Evolutionary conservation across 495 filamentous ascomycete genomes (phyloP), one percentile per base, ranked within the genome.

Genomic region (Penicillium malachiteum): DNA sequence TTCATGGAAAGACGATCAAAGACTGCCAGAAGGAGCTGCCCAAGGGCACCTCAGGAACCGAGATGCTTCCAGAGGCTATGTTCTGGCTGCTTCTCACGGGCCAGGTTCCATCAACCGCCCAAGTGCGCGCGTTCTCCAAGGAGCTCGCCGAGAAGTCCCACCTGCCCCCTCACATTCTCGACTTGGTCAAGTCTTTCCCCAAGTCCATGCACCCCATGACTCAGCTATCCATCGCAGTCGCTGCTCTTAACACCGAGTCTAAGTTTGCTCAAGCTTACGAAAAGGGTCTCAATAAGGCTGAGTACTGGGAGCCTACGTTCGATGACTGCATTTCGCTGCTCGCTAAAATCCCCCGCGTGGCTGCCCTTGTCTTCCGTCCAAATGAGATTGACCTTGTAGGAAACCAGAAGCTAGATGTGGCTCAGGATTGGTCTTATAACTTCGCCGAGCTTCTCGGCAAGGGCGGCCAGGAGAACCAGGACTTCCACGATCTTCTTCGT

Each of bases 31-130:
- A 84, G 54, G 85, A 95, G 68, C 84, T 98, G 7, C 94, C 94
- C 63, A 97, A 96, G 78, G 94, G 92, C 50, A 89, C 83, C 52
- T 84, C 88, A 3, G 94, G 94, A 54, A 94, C 90, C n/a, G 93
- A 98, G 78, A 97, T 97, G 95, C 86, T 98, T 3, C 94, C 94
- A 37, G 94, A 98, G 74, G 87, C 92, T 67, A 97, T 98, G 94
- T 98, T 98, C 82, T 98, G 94, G 94, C 87, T 98, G 26, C 87
- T 98, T 13, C 75, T 98, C 56, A 98, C 94, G 8, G 95, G 94
- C 54, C 81, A 93, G 71, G 89, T 98, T 21, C 94, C 94, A 9
- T 88, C 88, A 3, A 87, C 86, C 21, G 70, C 72, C 35, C 94
- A 98, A 71, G 82, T 91, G 49, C 90, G 94, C 61, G 75, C 76